A percentile compares a stretch with the other conserved stretches of the same genome.
These are phyloP conservation scores for Penicillium sclerotigenum DNA, from an alignment of 2,329 filamentous ascomycete genomes.

Conservation along the genomic window DNA sequence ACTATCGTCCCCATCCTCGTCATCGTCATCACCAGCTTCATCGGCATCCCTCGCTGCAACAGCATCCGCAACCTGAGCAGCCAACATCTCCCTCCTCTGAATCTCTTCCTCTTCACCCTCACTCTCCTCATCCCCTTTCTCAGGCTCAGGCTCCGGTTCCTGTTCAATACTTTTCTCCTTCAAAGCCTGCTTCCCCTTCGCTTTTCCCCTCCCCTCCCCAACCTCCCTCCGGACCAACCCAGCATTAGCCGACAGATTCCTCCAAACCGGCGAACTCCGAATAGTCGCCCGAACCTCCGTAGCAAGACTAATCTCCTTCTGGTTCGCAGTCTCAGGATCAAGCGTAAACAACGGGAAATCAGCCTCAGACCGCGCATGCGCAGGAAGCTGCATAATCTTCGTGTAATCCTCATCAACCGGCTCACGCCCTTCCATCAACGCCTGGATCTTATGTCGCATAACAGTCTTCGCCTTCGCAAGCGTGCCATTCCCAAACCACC, in stretches of 20 bases:
- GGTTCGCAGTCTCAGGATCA: constrained; percentile 19
- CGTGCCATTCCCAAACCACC: constrained; percentile 80
- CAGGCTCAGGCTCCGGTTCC: constrained; percentile 5
- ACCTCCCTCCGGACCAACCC: constrained; percentile 2
- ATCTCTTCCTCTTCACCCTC: constrained; percentile 35
- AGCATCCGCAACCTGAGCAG: constrained; percentile 30
- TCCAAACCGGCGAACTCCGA: constrained; percentile 33
- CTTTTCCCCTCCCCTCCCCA: constrained; percentile 3
- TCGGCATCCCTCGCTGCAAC: constrained; percentile 23
- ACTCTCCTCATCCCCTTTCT: constrained; percentile 22
- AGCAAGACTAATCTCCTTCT: constrained; percentile 30
- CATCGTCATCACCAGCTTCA: constrained; percentile 24
- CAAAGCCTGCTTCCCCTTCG: constrained; percentile 8
- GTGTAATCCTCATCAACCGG: constrained; percentile 37
- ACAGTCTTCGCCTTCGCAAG: constrained; percentile 81
- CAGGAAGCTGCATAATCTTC: constrained; percentile 39
- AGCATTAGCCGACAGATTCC: constrained; percentile 9
- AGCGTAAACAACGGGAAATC: constrained; percentile 27
- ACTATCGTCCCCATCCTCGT: background rate
- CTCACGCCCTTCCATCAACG: constrained; percentile 50
- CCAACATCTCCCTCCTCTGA: constrained; percentile 31
- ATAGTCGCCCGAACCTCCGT: constrained; percentile 38
- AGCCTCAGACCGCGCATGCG: constrained; percentile 26
- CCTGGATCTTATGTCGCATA: constrained; percentile 80
- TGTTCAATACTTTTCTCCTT: constrained; percentile 21